Conservation (phyloP, 75 land plant genomes). For the Pinus albicaulis region DNA sequence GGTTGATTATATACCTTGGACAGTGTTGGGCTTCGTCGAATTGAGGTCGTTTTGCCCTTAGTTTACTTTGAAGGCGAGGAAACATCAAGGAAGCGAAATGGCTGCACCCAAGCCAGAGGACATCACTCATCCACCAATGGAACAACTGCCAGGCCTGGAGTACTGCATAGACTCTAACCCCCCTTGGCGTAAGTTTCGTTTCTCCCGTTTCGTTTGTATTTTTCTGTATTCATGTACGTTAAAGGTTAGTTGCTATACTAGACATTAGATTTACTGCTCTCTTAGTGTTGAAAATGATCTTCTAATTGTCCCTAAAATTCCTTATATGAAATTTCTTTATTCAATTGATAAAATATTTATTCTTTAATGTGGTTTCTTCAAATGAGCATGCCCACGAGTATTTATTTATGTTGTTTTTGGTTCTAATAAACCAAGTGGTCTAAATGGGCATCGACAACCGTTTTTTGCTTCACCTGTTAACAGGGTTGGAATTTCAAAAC, state of each 20-base stretch:
- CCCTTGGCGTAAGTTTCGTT: constrained; percentile 62
- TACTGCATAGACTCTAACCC: constrained; percentile 95
- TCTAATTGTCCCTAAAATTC: background rate
- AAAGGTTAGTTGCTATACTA: background rate
- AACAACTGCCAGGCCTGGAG: constrained; percentile 89
- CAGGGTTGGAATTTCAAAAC: too few species aligned
- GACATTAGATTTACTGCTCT: background rate
- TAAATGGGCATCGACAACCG: background rate
- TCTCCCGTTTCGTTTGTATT: background rate
- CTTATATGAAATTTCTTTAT: background rate
- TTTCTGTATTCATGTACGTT: background rate
- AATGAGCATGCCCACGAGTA: background rate
- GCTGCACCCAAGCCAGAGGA: constrained; percentile 25
- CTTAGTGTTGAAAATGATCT: too few species aligned
- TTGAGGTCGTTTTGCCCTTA: background rate
- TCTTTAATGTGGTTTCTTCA: background rate
- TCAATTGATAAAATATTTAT: background rate
- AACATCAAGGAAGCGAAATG: too few species aligned
- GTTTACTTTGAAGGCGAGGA: too few species aligned
- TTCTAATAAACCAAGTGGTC: background rate
- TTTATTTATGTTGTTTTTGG: background rate
- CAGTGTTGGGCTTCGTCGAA: background rate
- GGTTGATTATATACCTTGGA: background rate
- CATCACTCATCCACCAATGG: constrained; percentile 73
- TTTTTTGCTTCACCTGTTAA: background rate